Percentiles rank a stretch among this genome's conserved stretches.
These are phyloP conservation scores for Achaetomiella virescens DNA, from an alignment of 495 filamentous ascomycete genomes.

Conservation along the genomic window DNA sequence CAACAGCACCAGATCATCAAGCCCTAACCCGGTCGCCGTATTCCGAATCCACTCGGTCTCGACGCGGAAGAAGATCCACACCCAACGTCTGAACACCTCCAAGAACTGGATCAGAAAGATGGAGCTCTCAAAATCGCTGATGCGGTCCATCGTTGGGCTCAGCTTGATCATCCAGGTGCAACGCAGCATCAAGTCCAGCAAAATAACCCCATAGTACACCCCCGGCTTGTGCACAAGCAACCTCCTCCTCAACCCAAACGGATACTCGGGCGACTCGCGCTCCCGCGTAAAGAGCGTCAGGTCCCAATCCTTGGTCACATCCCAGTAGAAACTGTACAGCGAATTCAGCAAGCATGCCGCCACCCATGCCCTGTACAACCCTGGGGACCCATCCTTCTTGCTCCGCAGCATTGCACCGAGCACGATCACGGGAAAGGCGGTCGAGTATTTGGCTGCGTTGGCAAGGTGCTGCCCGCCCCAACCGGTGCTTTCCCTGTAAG, in stretches of 20 bases:
- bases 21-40: constrained; percentile 28
- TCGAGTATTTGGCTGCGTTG: constrained; percentile 89
- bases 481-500: constrained; percentile 40
- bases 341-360: constrained; percentile 68
- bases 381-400: constrained; percentile 44
- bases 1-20: constrained; percentile 39
- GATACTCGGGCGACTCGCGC: constrained; percentile 51
- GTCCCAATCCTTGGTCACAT: constrained; percentile 95
- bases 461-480: constrained; percentile 80
- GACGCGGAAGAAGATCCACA: constrained; percentile 94
- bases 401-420: constrained; percentile 68
- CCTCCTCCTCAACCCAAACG: constrained; percentile 69
- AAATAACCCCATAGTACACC: constrained; percentile 75
- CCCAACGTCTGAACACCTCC: constrained; percentile 82
- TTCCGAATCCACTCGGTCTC: constrained; percentile 80
- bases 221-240: constrained; percentile 62
- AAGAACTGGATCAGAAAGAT: constrained; percentile 83
- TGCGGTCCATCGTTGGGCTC: constrained; percentile 67
- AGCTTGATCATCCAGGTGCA: constrained; percentile 89
- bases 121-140: constrained; percentile 73
- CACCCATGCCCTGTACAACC: constrained; percentile 50
- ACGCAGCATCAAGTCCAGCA: constrained; percentile 70
- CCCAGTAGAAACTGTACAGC: constrained; percentile 95
- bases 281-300: constrained; percentile 63
- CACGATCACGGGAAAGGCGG: constrained; percentile 86